A percentile compares a stretch with the other conserved stretches of the same genome.
Evolutionary conservation across 495 filamentous ascomycete genomes (phyloP).

Genomic region (Cercophora newfieldiana): DNA sequence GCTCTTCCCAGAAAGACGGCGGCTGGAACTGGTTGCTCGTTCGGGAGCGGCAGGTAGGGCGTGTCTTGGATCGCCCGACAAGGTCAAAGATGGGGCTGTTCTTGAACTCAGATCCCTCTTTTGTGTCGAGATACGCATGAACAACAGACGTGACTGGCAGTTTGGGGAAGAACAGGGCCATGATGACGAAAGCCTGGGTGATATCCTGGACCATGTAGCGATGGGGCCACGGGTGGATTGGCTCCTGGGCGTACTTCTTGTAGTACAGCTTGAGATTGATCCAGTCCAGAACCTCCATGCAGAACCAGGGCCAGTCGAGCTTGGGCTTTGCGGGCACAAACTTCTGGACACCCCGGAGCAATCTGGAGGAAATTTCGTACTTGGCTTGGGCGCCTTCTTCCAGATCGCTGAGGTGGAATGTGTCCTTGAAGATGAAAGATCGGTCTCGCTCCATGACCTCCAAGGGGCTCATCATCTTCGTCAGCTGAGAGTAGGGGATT

Average conservation of each 20-base stretch:
- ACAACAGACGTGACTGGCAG: slow-evolving; percentile 28
- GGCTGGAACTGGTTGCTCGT: slow-evolving; percentile 32
- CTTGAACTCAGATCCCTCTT: slow-evolving; percentile 34
- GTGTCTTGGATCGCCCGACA: slow-evolving; percentile 34
- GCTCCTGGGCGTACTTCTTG: slow-evolving; percentile 24
- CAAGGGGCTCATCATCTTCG: background rate
- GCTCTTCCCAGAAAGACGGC: slow-evolving; percentile 10
- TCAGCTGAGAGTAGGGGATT: background rate
- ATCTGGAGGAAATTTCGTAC: slow-evolving; percentile 35
- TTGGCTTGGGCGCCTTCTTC: slow-evolving; percentile 40
- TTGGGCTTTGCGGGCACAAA: slow-evolving; percentile 21
- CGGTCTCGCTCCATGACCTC: slow-evolving; percentile 38
- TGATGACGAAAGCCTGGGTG: slow-evolving; percentile 39
- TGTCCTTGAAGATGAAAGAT: slow-evolving; percentile 40
- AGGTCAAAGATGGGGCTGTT: slow-evolving; percentile 41
- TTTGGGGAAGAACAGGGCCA: slow-evolving; percentile 45
- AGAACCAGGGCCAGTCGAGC: slow-evolving; percentile 34
- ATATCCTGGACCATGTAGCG: slow-evolving; percentile 45
- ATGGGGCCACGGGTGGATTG: slow-evolving; percentile 34
- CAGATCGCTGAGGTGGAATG: slow-evolving; percentile 47
- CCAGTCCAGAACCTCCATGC: slow-evolving; percentile 38
- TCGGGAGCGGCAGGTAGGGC: slow-evolving; percentile 35
- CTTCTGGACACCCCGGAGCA: slow-evolving; percentile 37
- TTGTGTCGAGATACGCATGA: slow-evolving; percentile 33
- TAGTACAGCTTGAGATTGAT: slow-evolving; percentile 35